A percentile compares a stretch with the other conserved stretches of the same genome.
These are phyloP conservation scores for Boechera retrofracta DNA, from an alignment of 345 rosid genomes.

Conservation along the genomic window DNA sequence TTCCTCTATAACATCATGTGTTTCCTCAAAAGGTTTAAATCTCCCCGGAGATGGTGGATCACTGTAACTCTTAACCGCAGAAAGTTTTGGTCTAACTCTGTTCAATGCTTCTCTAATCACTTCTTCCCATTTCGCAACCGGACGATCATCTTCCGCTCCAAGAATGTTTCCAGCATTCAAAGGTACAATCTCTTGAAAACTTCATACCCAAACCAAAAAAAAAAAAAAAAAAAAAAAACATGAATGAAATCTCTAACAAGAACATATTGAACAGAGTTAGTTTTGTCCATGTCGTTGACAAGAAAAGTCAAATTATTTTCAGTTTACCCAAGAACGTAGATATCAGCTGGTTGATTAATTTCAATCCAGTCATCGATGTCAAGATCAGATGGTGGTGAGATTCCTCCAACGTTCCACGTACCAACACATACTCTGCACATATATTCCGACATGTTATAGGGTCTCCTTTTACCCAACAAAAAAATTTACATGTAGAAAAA, in stretches of 20 bases:
- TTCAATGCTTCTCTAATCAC: conserved; percentile 75
- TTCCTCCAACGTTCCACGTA: conserved; percentile 97
- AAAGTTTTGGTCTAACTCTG: conserved; percentile 55
- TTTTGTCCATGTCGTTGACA: conserved; percentile 37
- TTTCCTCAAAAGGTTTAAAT: conserved; percentile 67
- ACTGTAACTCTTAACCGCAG: conserved; percentile 73
- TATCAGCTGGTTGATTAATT: conserved; percentile 78
- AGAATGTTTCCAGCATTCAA: conserved; percentile 92
- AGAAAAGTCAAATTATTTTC: conserved; percentile 23
- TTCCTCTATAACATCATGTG: conserved; percentile 73
- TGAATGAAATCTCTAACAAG: background rate
- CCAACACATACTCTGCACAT: conserved; percentile 66
- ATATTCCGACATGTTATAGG: conserved; percentile 30
- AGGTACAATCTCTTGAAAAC: conserved; percentile 95
- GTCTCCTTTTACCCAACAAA: conserved; percentile 42
- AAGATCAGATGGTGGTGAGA: conserved; percentile 79
- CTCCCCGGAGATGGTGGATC: conserved; percentile 96
- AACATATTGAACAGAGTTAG: conserved; percentile 32
- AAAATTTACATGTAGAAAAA: background rate
- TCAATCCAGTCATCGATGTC: conserved; percentile 91
- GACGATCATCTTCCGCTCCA: conserved; percentile 90
- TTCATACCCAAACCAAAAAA: conserved; percentile 35
- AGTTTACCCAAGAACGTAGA: conserved; percentile 78
- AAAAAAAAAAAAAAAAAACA: background rate
- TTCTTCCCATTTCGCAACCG: conserved; percentile 85